Percentiles rank a stretch among this genome's conserved stretches.
Conservation (phyloP, 257 asterid genomes). For the Rehmannia glutinosa region DNA sequence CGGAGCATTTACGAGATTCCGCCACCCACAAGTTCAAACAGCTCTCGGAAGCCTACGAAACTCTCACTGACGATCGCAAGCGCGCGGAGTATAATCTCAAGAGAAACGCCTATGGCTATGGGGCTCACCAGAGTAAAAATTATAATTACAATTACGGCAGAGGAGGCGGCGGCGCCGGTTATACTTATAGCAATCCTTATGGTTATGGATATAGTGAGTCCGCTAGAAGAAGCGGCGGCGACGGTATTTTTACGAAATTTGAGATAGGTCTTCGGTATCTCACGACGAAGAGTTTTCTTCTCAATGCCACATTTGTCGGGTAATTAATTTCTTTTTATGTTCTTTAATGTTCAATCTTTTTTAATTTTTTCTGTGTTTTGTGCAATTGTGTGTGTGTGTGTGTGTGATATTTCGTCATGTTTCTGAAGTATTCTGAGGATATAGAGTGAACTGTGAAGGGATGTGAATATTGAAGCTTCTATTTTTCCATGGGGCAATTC, state of each 20-base stretch:
- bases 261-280: constrained; percentile 62
- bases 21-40: constrained; percentile 71
- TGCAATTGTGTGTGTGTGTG: too few species aligned
- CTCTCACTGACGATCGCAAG: constrained; percentile 60
- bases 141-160: constrained; percentile 16
- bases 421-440: background rate
- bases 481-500: background rate
- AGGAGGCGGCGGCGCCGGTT: constrained; percentile 24
- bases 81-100: constrained; percentile 68
- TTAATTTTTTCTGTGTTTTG: background rate
- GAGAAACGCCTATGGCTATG: constrained; percentile 22
- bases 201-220: constrained; percentile 38
- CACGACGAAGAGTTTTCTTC: constrained; percentile 55
- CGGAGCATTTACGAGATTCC: constrained; percentile 40
- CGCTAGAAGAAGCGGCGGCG: constrained; percentile 32
- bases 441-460: background rate
- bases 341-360: background rate
- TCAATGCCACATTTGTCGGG: constrained; percentile 69
- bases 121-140: constrained; percentile 6
- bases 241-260: constrained; percentile 28
- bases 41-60: constrained; percentile 84
- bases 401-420: background rate
- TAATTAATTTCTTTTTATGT: constrained; percentile 11
- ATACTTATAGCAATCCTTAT: constrained; percentile 21
- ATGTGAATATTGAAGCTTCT: constrained; percentile 6